These are phyloP conservation scores for Tolypocladium cylindrosporum DNA, from an alignment of 2,329 filamentous ascomycete genomes.

Conservation along the genomic window DNA sequence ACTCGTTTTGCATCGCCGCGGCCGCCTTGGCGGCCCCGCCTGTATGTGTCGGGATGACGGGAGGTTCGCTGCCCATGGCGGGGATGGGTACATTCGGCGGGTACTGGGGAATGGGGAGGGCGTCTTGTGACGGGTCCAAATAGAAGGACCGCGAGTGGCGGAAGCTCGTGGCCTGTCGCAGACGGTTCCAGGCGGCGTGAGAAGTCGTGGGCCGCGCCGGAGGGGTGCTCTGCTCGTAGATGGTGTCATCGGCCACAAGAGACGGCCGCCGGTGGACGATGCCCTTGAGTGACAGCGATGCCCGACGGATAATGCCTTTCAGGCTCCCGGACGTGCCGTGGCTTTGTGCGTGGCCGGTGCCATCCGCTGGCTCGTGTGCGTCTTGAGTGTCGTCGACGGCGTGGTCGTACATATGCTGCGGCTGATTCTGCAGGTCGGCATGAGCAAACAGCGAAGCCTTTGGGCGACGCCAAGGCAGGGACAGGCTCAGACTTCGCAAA, in stretches of 20 bases:
- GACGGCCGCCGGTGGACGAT: conserved; percentile 41
- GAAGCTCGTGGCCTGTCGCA: conserved; percentile 41
- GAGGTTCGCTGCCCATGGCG: conserved; percentile 42
- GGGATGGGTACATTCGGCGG: conserved; percentile 31
- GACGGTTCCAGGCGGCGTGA: conserved; percentile 39
- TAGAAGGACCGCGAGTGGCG: conserved; percentile 36
- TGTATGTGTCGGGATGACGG: conserved; percentile 48
- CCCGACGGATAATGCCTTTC: conserved; percentile 43
- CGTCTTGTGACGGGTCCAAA: conserved; percentile 21
- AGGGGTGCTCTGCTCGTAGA: conserved; percentile 15
- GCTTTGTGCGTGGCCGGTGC: conserved; percentile 14
- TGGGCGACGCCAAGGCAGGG: conserved; percentile 37
- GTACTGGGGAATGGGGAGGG: conserved; percentile 17
- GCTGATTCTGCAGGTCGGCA: conserved; percentile 17
- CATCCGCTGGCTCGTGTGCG: conserved; percentile 10
- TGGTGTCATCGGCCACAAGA: conserved; percentile 20
- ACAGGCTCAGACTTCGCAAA: conserved; percentile 39
- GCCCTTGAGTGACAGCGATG: conserved; percentile 43
- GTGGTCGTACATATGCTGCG: conserved; percentile 19
- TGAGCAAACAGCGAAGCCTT: conserved; percentile 30
- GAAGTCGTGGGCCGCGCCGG: conserved; percentile 32
- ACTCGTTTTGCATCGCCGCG: conserved; percentile 49
- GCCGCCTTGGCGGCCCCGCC: conserved; percentile 54
- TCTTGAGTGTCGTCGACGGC: conserved; percentile 22
- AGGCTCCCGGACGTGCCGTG: conserved; percentile 23